These are phyloP conservation scores for Rasamsonia emersonii DNA, from an alignment of 2,329 filamentous ascomycete species.

Conservation along the genomic window DNA sequence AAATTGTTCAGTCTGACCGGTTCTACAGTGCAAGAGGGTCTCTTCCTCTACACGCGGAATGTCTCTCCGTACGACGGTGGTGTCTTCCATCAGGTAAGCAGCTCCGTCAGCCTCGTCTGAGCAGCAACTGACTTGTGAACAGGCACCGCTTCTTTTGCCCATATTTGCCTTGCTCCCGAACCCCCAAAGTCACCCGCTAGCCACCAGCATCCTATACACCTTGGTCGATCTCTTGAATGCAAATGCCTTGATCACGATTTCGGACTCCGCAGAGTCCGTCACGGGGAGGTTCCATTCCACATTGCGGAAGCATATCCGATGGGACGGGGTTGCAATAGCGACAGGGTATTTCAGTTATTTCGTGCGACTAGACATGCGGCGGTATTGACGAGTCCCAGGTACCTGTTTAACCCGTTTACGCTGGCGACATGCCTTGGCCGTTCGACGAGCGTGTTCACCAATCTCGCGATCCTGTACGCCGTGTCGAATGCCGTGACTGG, in stretches of 20 bases:
- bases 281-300: constrained; percentile 71
- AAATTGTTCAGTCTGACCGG: not conserved
- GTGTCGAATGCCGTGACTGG: constrained; percentile 72
- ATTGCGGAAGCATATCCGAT: constrained; percentile 63
- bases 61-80: constrained; percentile 96
- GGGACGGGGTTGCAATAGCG: constrained; percentile 66
- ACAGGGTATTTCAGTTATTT: constrained; percentile 54
- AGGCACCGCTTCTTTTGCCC: constrained; percentile 83
- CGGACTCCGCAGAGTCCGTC: constrained; percentile 68
- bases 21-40: constrained; percentile 74
- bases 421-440: constrained; percentile 84
- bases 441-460: constrained; percentile 81
- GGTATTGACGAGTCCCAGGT: constrained; percentile 44
- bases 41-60: constrained; percentile 93
- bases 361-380: not conserved
- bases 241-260: constrained; percentile 67
- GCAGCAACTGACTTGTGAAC: constrained; percentile 7
- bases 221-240: constrained; percentile 74
- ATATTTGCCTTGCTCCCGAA: constrained; percentile 83
- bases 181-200: constrained; percentile 56
- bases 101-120: constrained; percentile 1
- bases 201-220: constrained; percentile 74
- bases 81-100: constrained; percentile 57
- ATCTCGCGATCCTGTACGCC: constrained; percentile 76
- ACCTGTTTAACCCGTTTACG: constrained; percentile 90